Evolutionary conservation across 164 flowering plant species (phyloP), one percentile per base, ranked within the genome.

Genomic region (Nelumbo lutea): DNA sequence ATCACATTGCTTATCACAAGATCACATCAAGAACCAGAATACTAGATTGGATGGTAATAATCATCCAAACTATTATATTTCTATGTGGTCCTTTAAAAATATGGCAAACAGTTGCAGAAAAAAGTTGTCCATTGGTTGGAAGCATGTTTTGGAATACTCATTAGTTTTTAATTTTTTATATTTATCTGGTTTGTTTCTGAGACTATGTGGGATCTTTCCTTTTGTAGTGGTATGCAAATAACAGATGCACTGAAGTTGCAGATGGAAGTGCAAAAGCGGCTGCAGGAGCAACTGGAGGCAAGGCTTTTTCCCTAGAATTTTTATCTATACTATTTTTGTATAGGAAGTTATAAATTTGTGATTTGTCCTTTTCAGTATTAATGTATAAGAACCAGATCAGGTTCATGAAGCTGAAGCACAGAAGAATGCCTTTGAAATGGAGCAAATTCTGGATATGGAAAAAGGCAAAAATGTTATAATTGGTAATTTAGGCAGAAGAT

Each of bases 201-300:
- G 57, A 4, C 3, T 11, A 40, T 46, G 47, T 56, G 40, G 8
- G 15, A 38, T 66, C 38, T 72, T 67, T 65, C 39, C 71, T 15
- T 61, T 66, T 80, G 72, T 82, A 91, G 97, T 62, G 95, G 93
- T 44, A 82, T 84, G 87, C 94, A 93, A 78, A 91, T 89, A 47
- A 88, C 87, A 39, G 96, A 87, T 76, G 92, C 97, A 65, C 85
- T 90, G 15, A 88, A 85, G 83, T 82, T 91, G 80, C 97, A 91
- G 77, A 91, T 89, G 90, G 97, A 93, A 77, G 97, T 89, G 61
- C 97, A 93, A 72, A 93, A 89, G 81, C 84, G 96, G 38, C 81
- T 93, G 67, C 94, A 91, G 66, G 98, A 93, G 76, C 98, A 91
- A 77, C 73, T 91, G 62, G 97, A 93, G 97, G 98, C 70, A 79